Conservation (phyloP, 2,329 filamentous ascomycete species). For the Fusarium agapanthi region DNA sequence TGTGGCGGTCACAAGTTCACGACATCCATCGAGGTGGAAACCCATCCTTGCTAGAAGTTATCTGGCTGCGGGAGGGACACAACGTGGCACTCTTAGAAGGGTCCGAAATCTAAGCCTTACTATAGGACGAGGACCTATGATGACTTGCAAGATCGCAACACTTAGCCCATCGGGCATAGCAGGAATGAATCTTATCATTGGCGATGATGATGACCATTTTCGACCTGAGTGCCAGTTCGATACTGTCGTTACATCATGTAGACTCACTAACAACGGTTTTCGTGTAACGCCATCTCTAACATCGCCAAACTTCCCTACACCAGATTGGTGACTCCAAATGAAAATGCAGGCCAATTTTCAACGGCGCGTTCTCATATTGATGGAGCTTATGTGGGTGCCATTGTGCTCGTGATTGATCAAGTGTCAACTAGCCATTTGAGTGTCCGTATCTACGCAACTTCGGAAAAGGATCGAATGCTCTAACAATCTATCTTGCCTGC, state of each 20-base stretch:
- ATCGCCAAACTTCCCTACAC: slow-evolving; percentile 19
- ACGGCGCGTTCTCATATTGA: neutral
- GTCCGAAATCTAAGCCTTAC: slow-evolving; percentile 27
- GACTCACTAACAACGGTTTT: slow-evolving; percentile 33
- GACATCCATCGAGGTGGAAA: slow-evolving; percentile 41
- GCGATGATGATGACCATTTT: slow-evolving; percentile 15
- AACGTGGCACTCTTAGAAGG: slow-evolving; percentile 40
- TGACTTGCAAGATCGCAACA: slow-evolving; percentile 16
- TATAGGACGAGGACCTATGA: slow-evolving; percentile 25
- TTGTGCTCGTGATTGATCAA: neutral
- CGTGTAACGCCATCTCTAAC: slow-evolving; percentile 25
- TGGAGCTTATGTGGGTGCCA: neutral
- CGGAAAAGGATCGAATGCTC: neutral
- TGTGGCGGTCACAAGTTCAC: slow-evolving; percentile 35
- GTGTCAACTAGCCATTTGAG: neutral
- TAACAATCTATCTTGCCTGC: neutral
- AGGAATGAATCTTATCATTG: slow-evolving; percentile 4
- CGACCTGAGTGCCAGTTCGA: slow-evolving; percentile 27
- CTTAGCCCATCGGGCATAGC: slow-evolving; percentile 8
- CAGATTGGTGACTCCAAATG: neutral
- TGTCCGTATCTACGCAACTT: neutral
- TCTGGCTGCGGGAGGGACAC: slow-evolving; percentile 33
- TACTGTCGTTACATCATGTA: slow-evolving; percentile 29
- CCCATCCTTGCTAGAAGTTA: slow-evolving; percentile 24
- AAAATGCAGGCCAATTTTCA: neutral